Evolutionary conservation across 108 stramenopile species (phyloP), one percentile per base, ranked within the genome.

Genomic region (Nannochloropsis salina): DNA sequence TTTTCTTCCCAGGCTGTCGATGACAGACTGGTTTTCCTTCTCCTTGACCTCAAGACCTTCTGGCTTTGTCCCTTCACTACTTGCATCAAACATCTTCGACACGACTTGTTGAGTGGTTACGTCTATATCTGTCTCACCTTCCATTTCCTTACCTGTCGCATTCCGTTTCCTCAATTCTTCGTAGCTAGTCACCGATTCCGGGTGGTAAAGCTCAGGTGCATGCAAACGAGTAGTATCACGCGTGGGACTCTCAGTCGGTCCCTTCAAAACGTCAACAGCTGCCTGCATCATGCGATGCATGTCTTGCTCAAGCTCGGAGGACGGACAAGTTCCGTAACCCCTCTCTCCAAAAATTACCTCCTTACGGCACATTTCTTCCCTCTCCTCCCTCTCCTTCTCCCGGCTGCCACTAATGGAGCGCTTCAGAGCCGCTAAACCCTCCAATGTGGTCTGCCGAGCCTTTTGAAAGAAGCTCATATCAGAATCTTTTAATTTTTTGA

Each of bases 131-230:
- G 31, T 1, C 31, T 31, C 31, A 1, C 31, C 31, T 31, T 31
- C 31, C 31, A 31, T 31, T 74, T 74, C 6, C n/a, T 74, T 6
- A 74, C n/a, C 61, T 6, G 15, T 15, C 61, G 61, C 6, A 8
- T n/a, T 4, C 61, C 61, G n/a, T 74, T 74, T 3, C 20, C 61
- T 15, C 61, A 74, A n/a, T n/a, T 74, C 61, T 74, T 74, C 61
- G 61, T 74, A 74, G 61, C 61, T 74, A 15, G 6, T 74, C 20
- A 74, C 61, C 61, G 61, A 15, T n/a, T 74, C 61, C 20, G 61
- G 61, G 61, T 74, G 61, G 61, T 74, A 74, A 74, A 74, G 61
- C 61, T 74, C 61, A 6, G 61, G 61, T n/a, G 61, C 61, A 74
- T 74, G 61, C 61, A 74, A 3, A 74, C n/a, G 61, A 74, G 4